Evolutionary conservation across 179 eudicot genomes (phyloP), one percentile per base, ranked within the genome.

Genomic region (Silene coronaria): DNA sequence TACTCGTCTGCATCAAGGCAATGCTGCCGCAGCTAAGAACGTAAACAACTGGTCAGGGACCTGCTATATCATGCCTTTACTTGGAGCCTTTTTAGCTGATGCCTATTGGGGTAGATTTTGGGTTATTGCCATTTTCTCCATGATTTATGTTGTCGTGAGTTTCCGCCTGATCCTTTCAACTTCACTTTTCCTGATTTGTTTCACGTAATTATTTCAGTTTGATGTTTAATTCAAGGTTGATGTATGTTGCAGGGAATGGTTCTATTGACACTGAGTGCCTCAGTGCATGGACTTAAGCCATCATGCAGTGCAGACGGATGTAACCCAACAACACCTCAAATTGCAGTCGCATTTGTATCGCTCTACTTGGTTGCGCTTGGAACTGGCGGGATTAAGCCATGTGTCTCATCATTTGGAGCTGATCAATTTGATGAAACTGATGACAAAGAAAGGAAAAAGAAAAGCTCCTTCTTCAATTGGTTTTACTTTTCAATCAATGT

Each of bases 1-100:
- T 19, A 22, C 53, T 21, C 85, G 78, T 38, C 32, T 88, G 76
- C 64, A 79, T 55, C 79, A 80, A 75, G 83, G 86, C 26, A 85
- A 63, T 60, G 87, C 79, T 64, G 67, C 68, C 16, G 89, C 91
- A 6, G 58, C 85, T 6, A 88, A 71, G 64, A 86, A 78, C 74
- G 89, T 88, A 68, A 84, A 85, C 48, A 88, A 88, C 57, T 88
- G 89, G 91, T 81, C 86, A 2, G 91, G 91, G 21, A 88, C 89
- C 21, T 88, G 91, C 75, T 88, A 83, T 73, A 38, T 86, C 62
- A 76, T 78, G 74, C 91, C 91, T 22, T 76, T 88, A 70, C 53
- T 88, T 58, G 91, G 91, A 27, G 89, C 91, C 68, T 88, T 88
- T 70, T 71, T 88, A 38, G 91, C 91, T 38, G 91, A 88, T 83